Percentiles rank a stretch among this genome's conserved stretches.
Evolutionary conservation across 1,284 basidiomycete genomes (phyloP).

Genomic region (Malassezia furfur): DNA sequence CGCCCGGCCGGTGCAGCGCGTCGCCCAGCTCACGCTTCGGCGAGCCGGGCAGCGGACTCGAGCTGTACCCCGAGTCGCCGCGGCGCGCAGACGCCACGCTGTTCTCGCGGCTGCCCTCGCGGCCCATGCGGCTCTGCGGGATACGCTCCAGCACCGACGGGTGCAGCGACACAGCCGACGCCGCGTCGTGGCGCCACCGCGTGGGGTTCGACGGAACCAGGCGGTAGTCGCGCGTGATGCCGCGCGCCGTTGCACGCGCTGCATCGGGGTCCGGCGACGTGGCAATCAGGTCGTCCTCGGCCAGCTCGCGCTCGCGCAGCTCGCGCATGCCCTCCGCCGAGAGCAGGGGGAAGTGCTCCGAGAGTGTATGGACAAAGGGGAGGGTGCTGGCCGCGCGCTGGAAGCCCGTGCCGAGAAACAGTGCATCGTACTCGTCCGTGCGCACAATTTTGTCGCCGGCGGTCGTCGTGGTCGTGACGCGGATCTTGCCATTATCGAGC

Average conservation of each 20-base stretch:
- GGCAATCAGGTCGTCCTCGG: slow-evolving; percentile 16
- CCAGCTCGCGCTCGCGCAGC: slow-evolving; percentile 25
- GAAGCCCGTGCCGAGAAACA: slow-evolving; percentile 45
- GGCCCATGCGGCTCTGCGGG: slow-evolving; percentile 6
- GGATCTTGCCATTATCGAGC: neutral
- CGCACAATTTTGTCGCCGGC: slow-evolving; percentile 9
- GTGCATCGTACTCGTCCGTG: slow-evolving; percentile 29
- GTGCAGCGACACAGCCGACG: neutral
- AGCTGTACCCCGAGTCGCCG: slow-evolving; percentile 11
- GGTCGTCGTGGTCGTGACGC: slow-evolving; percentile 15
- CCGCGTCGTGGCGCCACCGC: neutral
- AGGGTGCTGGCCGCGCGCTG: slow-evolving; percentile 24
- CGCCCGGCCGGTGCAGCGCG: too few species aligned
- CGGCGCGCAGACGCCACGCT: neutral
- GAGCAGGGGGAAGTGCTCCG: slow-evolving; percentile 30
- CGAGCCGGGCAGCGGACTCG: neutral
- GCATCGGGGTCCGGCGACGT: slow-evolving; percentile 29
- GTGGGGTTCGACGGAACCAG: slow-evolving; percentile 24
- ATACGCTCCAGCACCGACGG: neutral
- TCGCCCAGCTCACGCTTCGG: neutral
- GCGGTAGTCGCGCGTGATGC: slow-evolving; percentile 44
- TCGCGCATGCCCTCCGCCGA: slow-evolving; percentile 18
- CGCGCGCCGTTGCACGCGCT: slow-evolving; percentile 28
- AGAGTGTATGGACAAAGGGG: slow-evolving; percentile 29
- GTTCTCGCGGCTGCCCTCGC: slow-evolving; percentile 10